phyloP scores from a whole-genome alignment of 2,329 filamentous ascomycete species.

The Neonectria sp. region DNA sequence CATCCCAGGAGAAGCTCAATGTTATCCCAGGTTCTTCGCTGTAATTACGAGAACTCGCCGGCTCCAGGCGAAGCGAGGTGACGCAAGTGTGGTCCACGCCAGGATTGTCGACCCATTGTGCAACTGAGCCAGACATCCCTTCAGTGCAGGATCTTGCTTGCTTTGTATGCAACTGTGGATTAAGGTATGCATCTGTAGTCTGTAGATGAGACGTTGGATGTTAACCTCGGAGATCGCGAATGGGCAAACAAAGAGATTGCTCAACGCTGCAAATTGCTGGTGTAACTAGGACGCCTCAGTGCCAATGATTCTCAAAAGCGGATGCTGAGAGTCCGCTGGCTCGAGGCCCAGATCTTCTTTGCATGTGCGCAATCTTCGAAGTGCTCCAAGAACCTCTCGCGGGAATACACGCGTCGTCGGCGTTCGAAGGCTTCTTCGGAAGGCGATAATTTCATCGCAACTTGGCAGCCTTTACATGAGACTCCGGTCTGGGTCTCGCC shows the following conservation, averaged over 20 bases:
- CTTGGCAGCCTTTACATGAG: slow-evolving; percentile 26
- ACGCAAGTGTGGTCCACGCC: slow-evolving; percentile 8
- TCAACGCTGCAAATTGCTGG: too few relatives aligned
- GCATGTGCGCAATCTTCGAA: slow-evolving; percentile 22
- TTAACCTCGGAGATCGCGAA: background rate
- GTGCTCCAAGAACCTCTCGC: slow-evolving; percentile 25
- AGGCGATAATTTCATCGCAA: slow-evolving; percentile 22
- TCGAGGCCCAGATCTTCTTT: slow-evolving; percentile 18
- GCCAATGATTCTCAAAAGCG: slow-evolving; percentile 8
- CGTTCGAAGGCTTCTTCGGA: slow-evolving; percentile 22
- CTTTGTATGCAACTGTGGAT: background rate
- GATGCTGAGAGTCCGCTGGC: slow-evolving; percentile 8
- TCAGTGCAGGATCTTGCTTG: background rate
- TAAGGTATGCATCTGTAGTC: background rate
- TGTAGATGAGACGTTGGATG: background rate
- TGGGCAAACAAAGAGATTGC: background rate
- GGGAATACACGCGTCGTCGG: slow-evolving; percentile 23
- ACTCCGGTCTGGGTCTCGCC: slow-evolving; percentile 25
- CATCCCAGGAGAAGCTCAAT: background rate
- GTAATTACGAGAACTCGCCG: background rate
- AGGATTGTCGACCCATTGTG: slow-evolving; percentile 1
- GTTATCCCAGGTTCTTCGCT: slow-evolving; percentile 4
- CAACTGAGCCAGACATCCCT: background rate
- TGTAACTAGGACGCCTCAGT: background rate
- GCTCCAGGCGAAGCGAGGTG: slow-evolving; percentile 9